Percentiles rank a stretch among this genome's conserved stretches.
Conservation (phyloP, 2,329 filamentous ascomycete genomes). For the Aspergillus sp. region DNA sequence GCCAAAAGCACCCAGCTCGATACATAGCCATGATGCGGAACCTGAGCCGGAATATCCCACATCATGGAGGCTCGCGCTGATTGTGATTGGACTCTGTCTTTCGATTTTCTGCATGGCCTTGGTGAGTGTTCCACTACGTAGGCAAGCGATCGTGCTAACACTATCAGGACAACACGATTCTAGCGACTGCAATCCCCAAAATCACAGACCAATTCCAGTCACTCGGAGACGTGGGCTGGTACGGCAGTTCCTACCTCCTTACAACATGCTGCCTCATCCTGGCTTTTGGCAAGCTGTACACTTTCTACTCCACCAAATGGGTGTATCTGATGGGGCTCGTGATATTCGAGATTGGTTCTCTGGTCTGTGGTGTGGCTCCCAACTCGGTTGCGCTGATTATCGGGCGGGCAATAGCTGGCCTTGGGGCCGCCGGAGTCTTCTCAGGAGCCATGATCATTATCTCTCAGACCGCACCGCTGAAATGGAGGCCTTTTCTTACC, state of each 20-base stretch:
- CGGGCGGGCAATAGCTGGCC: conserved; percentile 45
- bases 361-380: conserved; percentile 42
- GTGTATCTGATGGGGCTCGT: conserved; percentile 41
- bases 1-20: conserved; percentile 3
- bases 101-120: conserved; percentile 13
- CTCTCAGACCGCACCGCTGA: conserved; percentile 42
- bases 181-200: conserved; percentile 50
- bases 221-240: conserved; percentile 52
- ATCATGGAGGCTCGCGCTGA: conserved; percentile 9
- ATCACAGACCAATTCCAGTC: conserved; percentile 53
- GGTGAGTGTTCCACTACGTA: not conserved
- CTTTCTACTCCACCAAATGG: conserved; percentile 47
- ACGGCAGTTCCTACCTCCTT: conserved; percentile 48
- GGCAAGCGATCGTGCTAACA: not conserved
- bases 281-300: conserved; percentile 48
- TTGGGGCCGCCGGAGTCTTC: conserved; percentile 42
- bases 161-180: conserved; percentile 45
- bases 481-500: conserved; percentile 42
- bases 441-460: conserved; percentile 45
- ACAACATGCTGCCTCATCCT: conserved; percentile 46
- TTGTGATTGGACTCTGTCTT: conserved; percentile 9
- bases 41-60: conserved; percentile 5
- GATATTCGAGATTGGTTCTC: conserved; percentile 47
- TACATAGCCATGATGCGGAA: not conserved
- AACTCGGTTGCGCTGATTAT: conserved; percentile 42